Base-by-base conservation (phyloP, 75 land plant genomes). In the Cunninghamia lanceolata region DNA sequence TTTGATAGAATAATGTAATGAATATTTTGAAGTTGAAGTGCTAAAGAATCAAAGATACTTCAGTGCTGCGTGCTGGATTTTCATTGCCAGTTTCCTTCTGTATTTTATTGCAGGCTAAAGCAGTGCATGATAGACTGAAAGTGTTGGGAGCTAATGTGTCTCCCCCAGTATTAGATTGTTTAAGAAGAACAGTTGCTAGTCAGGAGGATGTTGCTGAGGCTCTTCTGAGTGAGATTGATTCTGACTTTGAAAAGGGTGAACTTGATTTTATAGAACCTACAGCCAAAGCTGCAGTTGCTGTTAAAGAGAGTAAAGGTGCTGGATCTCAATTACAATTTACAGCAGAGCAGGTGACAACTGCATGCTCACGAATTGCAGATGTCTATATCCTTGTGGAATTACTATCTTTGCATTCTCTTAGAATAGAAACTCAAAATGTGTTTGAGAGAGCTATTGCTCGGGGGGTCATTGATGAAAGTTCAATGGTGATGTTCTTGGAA, bases 381-480 rank as follows among this genome's bases (percentile, higher is more conserved):
- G 92, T 91, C 59, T 91, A 91, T 82, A 83, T 89, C 38, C 83
- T 91, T 50, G 87, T 91, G 13, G 89, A 91, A 84, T 87, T 91
- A 89, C 63, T 91, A 83, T 85, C 89, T n/a, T 68, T 91, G 52
- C 91, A 89, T 71, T 82, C 91, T 86, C 73, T 91, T 39, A 89
- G 89, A 87, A 46, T 79, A 78, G 87, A 91, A 71, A 88, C 92
- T 16, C 92, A 91, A 53, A 86, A 75, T 36, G 91, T 90, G 32
- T 89, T 91, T 87, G 92, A 91, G 85, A 88, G 91, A 30, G 91
- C 87, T 68, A 87, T 91, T 73, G 87, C 92, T 6, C 88, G 91
- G 45, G 92, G 92, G 42, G 89, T 89, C 13, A 85, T 91, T 85
- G 88, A 91, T 82, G 91, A 91, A 82, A 86, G 87, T 46, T 85